These are phyloP conservation scores for Fusarium tupiense DNA, from an alignment of 2,329 filamentous ascomycete species.

Conservation along the genomic window DNA sequence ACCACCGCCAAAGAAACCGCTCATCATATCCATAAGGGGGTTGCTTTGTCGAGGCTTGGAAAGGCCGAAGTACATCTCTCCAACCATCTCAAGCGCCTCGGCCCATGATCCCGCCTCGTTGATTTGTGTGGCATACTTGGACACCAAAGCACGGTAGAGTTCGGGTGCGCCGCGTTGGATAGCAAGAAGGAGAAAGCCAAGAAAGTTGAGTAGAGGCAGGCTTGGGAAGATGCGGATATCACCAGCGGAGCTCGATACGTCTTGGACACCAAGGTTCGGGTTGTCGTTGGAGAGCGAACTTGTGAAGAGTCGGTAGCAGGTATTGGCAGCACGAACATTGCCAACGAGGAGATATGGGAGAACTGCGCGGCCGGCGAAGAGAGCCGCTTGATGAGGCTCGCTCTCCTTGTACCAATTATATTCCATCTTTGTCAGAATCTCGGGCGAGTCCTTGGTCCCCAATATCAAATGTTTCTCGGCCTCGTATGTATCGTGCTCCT, in stretches of 20 bases:
- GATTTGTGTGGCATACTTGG: conserved; percentile 82
- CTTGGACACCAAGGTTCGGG: conserved; percentile 74
- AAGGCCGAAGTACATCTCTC: conserved; percentile 97
- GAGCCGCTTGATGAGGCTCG: conserved; percentile 84
- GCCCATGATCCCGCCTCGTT: conserved; percentile 82
- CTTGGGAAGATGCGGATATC: conserved; percentile 88
- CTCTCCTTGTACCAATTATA: conserved; percentile 94
- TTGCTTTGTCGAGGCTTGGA: conserved; percentile 89
- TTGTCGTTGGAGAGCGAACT: conserved; percentile 53
- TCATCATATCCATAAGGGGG: conserved; percentile 98
- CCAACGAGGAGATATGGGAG: conserved; percentile 91
- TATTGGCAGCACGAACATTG: conserved; percentile 89
- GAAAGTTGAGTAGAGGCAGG: conserved; percentile 93
- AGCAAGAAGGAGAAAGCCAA: conserved; percentile 83
- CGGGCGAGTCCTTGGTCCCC: conserved; percentile 88
- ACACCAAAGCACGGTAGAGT: conserved; percentile 81
- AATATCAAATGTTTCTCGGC: conserved; percentile 90
- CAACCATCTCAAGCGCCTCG: conserved; percentile 84
- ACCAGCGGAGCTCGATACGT: conserved; percentile 77
- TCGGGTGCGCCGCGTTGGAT: conserved; percentile 83
- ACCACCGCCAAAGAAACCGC: conserved; percentile 82
- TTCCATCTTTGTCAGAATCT: conserved; percentile 82
- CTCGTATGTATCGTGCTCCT: conserved; percentile 91
- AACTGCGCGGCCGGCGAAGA: conserved; percentile 86
- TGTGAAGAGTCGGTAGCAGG: conserved; percentile 75